Percentiles rank a stretch among this genome's conserved stretches.
phyloP scores from a whole-genome alignment of 768 basidiomycete genomes.

The Amanita rubescens region DNA sequence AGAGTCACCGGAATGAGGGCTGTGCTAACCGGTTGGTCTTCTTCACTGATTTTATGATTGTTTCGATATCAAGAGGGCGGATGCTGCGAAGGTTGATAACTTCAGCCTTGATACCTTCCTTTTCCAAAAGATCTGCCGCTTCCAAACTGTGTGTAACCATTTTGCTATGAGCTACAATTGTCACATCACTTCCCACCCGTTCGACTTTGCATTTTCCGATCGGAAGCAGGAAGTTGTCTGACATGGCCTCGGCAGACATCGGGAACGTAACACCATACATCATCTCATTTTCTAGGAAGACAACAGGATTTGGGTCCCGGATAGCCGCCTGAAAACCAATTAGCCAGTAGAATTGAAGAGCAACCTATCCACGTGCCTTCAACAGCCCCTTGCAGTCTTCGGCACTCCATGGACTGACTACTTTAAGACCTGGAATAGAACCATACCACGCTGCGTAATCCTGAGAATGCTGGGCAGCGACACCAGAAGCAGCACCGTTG shows the following conservation, averaged over 20 bases:
- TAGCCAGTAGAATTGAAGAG: neutral
- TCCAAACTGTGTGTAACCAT: conserved; percentile 96
- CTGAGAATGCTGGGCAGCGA: conserved; percentile 95
- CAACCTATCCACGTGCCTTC: conserved; percentile 49
- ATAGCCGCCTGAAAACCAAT: conserved; percentile 66
- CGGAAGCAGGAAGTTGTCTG: conserved; percentile 89
- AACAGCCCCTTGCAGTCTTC: conserved; percentile 98
- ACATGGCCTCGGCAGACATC: conserved; percentile 91
- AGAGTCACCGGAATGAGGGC: neutral
- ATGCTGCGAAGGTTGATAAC: conserved; percentile 96
- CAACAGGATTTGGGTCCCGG: conserved; percentile 96
- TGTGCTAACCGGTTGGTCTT: conserved; percentile 85
- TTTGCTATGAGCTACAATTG: conserved; percentile 95
- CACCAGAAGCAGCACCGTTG: conserved; percentile 96
- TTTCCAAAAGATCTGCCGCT: conserved; percentile 86
- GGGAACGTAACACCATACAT: conserved; percentile 97
- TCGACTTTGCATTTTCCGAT: conserved; percentile 98
- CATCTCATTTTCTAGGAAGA: conserved; percentile 99
- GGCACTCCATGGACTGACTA: conserved; percentile 95
- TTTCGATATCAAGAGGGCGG: conserved; percentile 95
- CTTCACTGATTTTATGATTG: conserved; percentile 95
- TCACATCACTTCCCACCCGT: conserved; percentile 86
- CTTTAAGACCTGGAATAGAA: conserved; percentile 91
- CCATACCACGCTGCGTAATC: conserved; percentile 97
- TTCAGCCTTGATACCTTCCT: conserved; percentile 97